A percentile compares a stretch with the other conserved stretches of the same genome.
phyloP scores from a whole-genome alignment of 2,329 filamentous ascomycete genomes.

The Tolypocladium amazonense region DNA sequence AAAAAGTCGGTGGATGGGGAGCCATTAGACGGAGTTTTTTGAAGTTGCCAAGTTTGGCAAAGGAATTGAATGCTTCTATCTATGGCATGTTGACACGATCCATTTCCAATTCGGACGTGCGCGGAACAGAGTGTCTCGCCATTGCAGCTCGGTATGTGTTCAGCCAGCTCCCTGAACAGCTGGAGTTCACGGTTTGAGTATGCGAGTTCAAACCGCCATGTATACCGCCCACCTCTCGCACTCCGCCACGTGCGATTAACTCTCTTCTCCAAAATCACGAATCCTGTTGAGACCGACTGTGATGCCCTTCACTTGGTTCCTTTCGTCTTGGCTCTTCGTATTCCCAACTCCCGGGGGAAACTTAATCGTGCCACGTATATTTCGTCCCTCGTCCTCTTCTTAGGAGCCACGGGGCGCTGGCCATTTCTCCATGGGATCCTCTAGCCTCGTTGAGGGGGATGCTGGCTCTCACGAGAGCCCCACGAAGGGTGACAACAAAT shows the following conservation, averaged over 20 bases:
- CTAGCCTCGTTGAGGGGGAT: not conserved
- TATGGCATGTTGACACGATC: not conserved
- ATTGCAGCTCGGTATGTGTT: not conserved
- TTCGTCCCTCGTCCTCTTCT: not conserved
- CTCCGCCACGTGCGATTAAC: not conserved
- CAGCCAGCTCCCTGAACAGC: not conserved
- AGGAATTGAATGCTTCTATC: conserved; percentile 1
- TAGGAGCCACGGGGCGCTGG: not conserved
- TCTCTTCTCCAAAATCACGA: not conserved
- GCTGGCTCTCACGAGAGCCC: not conserved
- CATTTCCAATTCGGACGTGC: not conserved
- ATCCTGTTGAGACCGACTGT: not conserved
- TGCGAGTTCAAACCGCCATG: not conserved
- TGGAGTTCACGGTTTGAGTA: not conserved
- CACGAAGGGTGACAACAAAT: not conserved
- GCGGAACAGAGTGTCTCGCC: not conserved
- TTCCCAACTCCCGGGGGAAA: not conserved
- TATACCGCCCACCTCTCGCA: not conserved
- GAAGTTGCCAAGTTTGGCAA: conserved; percentile 2
- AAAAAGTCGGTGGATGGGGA: not conserved
- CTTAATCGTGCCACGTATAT: not conserved
- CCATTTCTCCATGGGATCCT: not conserved
- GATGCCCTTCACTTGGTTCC: not conserved
- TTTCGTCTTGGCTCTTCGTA: not conserved
- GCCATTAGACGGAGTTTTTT: conserved; percentile 5